Base-by-base conservation (phyloP, 805 yeast species). In the Yamadazyma kitorensis region DNA sequence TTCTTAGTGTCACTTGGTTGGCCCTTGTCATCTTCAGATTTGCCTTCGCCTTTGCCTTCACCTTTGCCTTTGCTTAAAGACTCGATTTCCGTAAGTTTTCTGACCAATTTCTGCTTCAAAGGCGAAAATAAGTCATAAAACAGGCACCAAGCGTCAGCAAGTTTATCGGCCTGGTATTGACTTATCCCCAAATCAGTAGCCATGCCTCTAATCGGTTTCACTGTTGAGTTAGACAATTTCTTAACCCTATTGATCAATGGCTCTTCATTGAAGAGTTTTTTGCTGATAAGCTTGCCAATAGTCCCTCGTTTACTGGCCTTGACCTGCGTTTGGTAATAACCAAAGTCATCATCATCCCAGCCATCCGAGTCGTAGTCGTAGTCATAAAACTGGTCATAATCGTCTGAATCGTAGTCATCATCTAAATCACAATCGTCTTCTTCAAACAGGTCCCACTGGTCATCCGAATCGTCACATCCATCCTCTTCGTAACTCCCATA, bases 111-210 rank as follows among this genome's bases (percentile, higher is more conserved):
- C 15, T 28, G 8, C 17, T 34, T 31, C 16, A 34, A 4, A 8
- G 40, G 40, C 12, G 25, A 26, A 23, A 40, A 17, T 13, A 36
- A 11, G 11, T 36, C 29, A 27, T 31, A 36, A 12, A 40, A 19
- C 3, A 20, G 12, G 17, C 24, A 10, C 37, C 36, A 36, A 9
- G 30, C 26, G 14, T 22, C 28, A n/a, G 26, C 20, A 11, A 40
- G 16, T 11, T 24, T 23, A 10, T 26, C 12, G 2, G 22, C 10
- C 15, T 36, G 21, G 21, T 6, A 6, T 5, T 12, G 9, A 12
- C 12, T 15, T 6, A 31, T 12, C 6, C 27, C 33, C n/a, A 30
- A 15, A 3, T 23, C 31, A 8, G 21, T 26, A 9, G 37, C 29
- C 31, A 37, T 26, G 13, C 14, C 27, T 5, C 16, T 19, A 5